These are phyloP conservation scores for Metschnikowia rubicola DNA, from an alignment of 805 yeast species.

Conservation along the genomic window DNA sequence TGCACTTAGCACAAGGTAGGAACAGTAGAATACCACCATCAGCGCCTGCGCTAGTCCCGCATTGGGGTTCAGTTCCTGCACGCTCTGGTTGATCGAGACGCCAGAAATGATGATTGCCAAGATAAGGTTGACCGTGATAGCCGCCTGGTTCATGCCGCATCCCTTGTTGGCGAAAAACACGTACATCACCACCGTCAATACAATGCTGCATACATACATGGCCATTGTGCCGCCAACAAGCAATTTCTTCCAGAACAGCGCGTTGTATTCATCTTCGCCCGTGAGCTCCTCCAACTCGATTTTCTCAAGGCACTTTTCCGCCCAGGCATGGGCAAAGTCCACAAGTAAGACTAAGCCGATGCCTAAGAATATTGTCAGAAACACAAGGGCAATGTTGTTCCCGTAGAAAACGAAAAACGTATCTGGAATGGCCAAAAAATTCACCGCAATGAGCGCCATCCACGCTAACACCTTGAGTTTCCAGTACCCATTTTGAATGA, in stretches of 20 bases:
- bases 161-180: constrained; percentile 76
- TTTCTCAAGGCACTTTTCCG: constrained; percentile 88
- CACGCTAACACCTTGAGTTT: constrained; percentile 64
- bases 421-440: constrained; percentile 79
- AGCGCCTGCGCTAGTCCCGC: constrained; percentile 97
- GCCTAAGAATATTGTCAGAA: constrained; percentile 80
- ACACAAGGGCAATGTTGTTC: constrained; percentile 78
- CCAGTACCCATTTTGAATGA: constrained; percentile 93
- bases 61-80: constrained; percentile 90
- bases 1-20: constrained; percentile 86
- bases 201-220: constrained; percentile 75
- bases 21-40: constrained; percentile 91
- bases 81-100: constrained; percentile 72
- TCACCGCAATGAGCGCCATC: constrained; percentile 50
- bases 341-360: constrained; percentile 88
- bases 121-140: constrained; percentile 73
- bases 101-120: constrained; percentile 61
- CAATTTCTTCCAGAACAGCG: constrained; percentile 72
- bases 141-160: constrained; percentile 86
- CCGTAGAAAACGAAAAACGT: constrained; percentile 86
- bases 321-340: constrained; percentile 98
- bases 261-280: constrained; percentile 46
- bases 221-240: constrained; percentile 81
- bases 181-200: constrained; percentile 76
- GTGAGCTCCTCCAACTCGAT: constrained; percentile 71